These are phyloP conservation scores for Saccharomyces hybrid DNA, from an alignment of 1,139 yeast species.

Conservation along the genomic window DNA sequence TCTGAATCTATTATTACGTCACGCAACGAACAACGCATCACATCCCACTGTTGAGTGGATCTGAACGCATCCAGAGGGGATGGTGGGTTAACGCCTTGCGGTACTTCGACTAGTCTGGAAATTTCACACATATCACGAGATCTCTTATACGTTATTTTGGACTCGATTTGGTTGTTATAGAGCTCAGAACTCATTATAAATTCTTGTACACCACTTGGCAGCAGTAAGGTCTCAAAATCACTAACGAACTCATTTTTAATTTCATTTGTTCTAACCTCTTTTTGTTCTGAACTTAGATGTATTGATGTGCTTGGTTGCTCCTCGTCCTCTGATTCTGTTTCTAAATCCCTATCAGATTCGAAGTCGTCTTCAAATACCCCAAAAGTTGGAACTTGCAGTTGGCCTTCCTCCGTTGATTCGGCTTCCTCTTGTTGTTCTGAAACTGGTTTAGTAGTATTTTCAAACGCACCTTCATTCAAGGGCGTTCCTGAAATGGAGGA, in stretches of 20 bases:
- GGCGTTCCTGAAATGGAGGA: not conserved
- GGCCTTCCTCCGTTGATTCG: constrained; percentile 26
- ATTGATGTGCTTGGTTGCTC: constrained; percentile 10
- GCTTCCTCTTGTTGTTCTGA: constrained; percentile 21
- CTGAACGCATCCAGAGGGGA: constrained; percentile 32
- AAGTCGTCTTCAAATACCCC: constrained; percentile 7
- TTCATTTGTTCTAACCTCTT: constrained; percentile 7
- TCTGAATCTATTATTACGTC: constrained; percentile 6
- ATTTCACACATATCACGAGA: constrained; percentile 25
- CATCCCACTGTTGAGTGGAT: constrained; percentile 32
- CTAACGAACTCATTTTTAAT: constrained; percentile 12
- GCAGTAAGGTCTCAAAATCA: constrained; percentile 37
- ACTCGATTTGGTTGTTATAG: constrained; percentile 17
- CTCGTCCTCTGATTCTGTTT: constrained; percentile 2
- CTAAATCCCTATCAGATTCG: constrained; percentile 5
- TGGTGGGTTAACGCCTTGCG: constrained; percentile 32
- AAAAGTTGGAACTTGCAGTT: constrained; percentile 7
- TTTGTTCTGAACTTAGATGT: constrained; percentile 8
- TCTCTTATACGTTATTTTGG: constrained; percentile 26
- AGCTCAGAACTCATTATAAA: constrained; percentile 30
- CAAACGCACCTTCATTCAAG: not conserved
- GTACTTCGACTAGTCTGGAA: constrained; percentile 23
- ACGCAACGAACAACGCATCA: constrained; percentile 19
- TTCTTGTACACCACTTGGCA: constrained; percentile 72
- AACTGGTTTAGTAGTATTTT: not conserved